These are phyloP conservation scores for Rhodocollybia butyracea DNA, from an alignment of 768 basidiomycete species.

Conservation along the genomic window DNA sequence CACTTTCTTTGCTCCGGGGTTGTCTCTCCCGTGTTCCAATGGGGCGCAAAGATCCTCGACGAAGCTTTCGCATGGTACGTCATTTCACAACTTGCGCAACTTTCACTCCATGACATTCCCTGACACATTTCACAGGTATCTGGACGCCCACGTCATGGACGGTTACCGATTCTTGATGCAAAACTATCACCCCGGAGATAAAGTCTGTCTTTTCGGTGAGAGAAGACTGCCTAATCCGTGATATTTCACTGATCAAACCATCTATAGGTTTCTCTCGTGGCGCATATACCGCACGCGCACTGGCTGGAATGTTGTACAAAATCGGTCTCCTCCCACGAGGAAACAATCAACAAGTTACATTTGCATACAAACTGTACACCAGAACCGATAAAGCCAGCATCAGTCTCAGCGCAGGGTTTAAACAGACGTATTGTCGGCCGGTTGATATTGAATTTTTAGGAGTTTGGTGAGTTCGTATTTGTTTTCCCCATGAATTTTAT, in stretches of 20 bases:
- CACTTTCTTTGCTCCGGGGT: constrained; percentile 55
- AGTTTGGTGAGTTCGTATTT: constrained; percentile 51
- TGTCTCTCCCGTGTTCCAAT: constrained; percentile 58
- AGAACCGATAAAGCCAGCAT: constrained; percentile 43
- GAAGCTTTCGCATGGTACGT: constrained; percentile 69
- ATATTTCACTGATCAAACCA: neutral
- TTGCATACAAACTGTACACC: constrained; percentile 74
- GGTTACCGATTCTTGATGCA: constrained; percentile 81
- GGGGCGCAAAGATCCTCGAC: constrained; percentile 62
- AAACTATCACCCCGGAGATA: constrained; percentile 71
- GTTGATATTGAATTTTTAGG: constrained; percentile 79
- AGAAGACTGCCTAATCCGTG: neutral
- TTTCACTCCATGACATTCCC: neutral
- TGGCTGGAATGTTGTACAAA: constrained; percentile 75
- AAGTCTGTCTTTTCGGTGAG: constrained; percentile 47
- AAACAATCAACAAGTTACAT: constrained; percentile 65
- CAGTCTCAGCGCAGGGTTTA: constrained; percentile 61
- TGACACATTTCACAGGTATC: constrained; percentile 33
- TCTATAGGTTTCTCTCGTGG: constrained; percentile 13
- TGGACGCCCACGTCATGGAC: constrained; percentile 49
- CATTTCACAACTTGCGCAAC: neutral
- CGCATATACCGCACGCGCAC: constrained; percentile 63
- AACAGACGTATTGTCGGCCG: constrained; percentile 63
- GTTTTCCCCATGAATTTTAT: neutral
- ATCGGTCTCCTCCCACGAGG: constrained; percentile 68